Percentiles rank a stretch among this genome's conserved stretches.
Evolutionary conservation across 495 filamentous ascomycete genomes (phyloP).

Genomic region (Xylaria intraflava): DNA sequence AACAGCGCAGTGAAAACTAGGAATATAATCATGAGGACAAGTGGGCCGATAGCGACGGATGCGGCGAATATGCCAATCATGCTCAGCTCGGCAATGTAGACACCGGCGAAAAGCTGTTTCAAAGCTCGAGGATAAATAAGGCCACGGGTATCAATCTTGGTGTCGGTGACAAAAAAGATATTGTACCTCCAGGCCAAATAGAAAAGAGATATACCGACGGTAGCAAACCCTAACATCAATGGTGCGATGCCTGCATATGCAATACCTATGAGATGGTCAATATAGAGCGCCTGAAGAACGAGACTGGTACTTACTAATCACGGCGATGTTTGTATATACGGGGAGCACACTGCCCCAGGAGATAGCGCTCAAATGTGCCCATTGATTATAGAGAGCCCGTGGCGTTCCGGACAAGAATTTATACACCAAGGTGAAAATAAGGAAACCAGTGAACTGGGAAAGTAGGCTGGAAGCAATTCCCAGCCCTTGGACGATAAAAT

Average conservation of each 20-base stretch:
- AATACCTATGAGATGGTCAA: constrained; percentile 48
- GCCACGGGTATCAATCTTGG: constrained; percentile 83
- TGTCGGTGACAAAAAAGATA: constrained; percentile 82
- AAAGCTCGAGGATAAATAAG: constrained; percentile 81
- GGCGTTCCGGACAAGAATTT: constrained; percentile 53
- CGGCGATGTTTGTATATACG: constrained; percentile 73
- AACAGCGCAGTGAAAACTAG: constrained; percentile 75
- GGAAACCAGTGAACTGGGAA: constrained; percentile 69
- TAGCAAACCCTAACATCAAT: constrained; percentile 79
- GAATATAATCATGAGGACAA: constrained; percentile 78
- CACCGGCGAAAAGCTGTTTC: constrained; percentile 82
- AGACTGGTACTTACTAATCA: constrained; percentile 56
- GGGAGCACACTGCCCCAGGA: constrained; percentile 90
- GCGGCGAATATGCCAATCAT: constrained; percentile 88
- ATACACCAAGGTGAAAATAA: constrained; percentile 72
- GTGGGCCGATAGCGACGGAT: constrained; percentile 61
- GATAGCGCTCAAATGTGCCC: constrained; percentile 54
- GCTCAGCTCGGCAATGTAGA: constrained; percentile 79
- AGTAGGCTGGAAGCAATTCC: constrained; percentile 71
- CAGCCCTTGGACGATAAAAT: constrained; percentile 89
- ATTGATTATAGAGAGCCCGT: constrained; percentile 53
- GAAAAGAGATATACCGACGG: constrained; percentile 76
- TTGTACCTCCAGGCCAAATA: constrained; percentile 96
- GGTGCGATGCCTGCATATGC: constrained; percentile 89
- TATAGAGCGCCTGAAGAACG: not conserved